These are phyloP conservation scores for Naganishia sp. DNA, from an alignment of 1,284 basidiomycete species.

Conservation along the genomic window DNA sequence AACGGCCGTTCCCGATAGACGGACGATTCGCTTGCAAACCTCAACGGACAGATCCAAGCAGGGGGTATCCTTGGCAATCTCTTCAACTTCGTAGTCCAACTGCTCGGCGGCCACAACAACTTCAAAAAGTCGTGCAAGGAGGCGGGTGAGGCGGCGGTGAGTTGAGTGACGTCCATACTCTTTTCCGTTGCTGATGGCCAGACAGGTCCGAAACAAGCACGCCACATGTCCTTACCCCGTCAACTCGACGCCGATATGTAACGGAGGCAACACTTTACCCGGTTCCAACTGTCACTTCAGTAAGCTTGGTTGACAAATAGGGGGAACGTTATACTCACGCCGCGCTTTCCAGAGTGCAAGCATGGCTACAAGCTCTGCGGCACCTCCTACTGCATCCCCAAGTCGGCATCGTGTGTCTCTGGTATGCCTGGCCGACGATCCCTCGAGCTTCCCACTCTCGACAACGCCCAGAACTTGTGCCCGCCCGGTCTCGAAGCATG, in stretches of 20 bases:
- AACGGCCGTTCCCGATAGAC: not conserved
- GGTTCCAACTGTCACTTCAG: constrained; percentile 11
- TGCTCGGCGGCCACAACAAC: constrained; percentile 1
- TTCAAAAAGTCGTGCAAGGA: not conserved
- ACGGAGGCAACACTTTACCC: not conserved
- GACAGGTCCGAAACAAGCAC: not conserved
- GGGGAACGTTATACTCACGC: too few relatives aligned
- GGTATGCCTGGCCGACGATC: constrained; percentile 18
- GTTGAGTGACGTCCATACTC: not conserved
- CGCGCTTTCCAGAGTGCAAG: constrained; percentile 2
- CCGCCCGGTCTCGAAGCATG: constrained; percentile 7
- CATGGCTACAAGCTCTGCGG: constrained; percentile 3
- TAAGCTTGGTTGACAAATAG: not conserved
- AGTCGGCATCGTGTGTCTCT: not conserved
- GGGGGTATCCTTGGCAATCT: not conserved
- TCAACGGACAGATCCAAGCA: constrained; percentile 1
- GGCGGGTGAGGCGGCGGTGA: not conserved
- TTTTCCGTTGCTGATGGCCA: not conserved
- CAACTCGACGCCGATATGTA: constrained; percentile 6
- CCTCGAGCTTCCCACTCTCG: not conserved
- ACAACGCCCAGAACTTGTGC: not conserved
- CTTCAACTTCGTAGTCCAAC: not conserved
- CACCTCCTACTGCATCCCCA: constrained; percentile 15
- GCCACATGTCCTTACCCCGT: constrained; percentile 18
- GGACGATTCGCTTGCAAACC: constrained; percentile 5